Evolutionary conservation across 2,329 filamentous ascomycete species (phyloP), one percentile per base, ranked within the genome.

Genomic region (Capronia americana): DNA sequence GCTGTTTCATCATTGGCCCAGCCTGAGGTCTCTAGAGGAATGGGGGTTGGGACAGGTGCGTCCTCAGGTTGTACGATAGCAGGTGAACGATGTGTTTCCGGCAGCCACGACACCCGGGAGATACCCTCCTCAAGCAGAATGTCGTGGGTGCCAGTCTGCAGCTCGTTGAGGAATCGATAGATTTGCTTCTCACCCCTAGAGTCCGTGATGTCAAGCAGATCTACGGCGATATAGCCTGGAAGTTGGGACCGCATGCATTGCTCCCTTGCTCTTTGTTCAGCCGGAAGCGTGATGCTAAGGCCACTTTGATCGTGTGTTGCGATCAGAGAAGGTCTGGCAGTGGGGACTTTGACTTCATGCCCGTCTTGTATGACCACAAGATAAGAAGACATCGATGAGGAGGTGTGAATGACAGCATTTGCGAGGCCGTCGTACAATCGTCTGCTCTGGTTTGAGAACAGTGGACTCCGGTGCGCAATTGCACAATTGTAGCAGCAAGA

Each of bases 111-210:
- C 28, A 65, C 64, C 28, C 46, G 55, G 30, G 67, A 64, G 54
- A 69, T 68, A 30, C 26, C 53, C 44, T 69, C 67, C 20, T 69
- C 61, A 30, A 50, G 11, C 17, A 69, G 57, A 26, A 69, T 59
- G n/a, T 69, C 61, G 54, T 69, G 65, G 20, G 63, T 67, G 59
- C 65, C 65, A 20, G 54, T 50, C 23, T 61, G 62, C 7, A 59
- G 41, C 34, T 69, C 67, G 44, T 69, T 69, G 57, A 69, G 26
- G 50, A 69, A 61, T 50, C 67, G 65, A 61, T 68, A 68, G 30
- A 68, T 63, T 53, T 67, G 65, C 61, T 67, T 67, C 44, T 67
- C 64, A 14, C 46, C 67, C 32, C 65, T 57, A 44, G 56, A 57
- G 50, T 67, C 65, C 30, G 20, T 26, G 54, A 67, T 41, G 24